phyloP scores from a whole-genome alignment of 768 basidiomycete species.

The Gymnopilus junonius region DNA sequence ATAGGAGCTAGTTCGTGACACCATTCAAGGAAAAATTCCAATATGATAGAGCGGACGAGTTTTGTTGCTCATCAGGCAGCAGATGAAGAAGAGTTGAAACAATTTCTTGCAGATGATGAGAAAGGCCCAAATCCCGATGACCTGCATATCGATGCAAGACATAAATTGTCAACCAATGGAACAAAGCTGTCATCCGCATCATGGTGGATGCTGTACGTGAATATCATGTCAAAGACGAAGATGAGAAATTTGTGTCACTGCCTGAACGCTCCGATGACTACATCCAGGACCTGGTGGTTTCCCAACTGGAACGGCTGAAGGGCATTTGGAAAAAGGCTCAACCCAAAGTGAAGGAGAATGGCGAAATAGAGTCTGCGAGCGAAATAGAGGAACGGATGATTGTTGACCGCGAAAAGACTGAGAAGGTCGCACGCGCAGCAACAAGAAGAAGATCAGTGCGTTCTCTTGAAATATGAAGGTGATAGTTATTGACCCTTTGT shows the following conservation, averaged over 20 bases:
- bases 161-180: slow-evolving; percentile 16
- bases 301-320: slow-evolving; percentile 4
- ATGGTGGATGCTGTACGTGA: neutral
- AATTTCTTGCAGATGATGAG: neutral
- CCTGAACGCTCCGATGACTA: slow-evolving; percentile 10
- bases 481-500: neutral
- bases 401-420: neutral
- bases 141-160: slow-evolving; percentile 12
- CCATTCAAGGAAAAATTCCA: neutral
- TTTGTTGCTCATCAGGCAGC: neutral
- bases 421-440: neutral
- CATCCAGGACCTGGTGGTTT: slow-evolving; percentile 7
- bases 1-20: neutral
- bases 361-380: slow-evolving; percentile 10
- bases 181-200: slow-evolving; percentile 7
- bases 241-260: neutral
- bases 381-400: slow-evolving; percentile 15
- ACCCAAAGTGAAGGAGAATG: slow-evolving; percentile 14
- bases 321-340: slow-evolving; percentile 12
- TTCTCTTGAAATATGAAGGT: neutral
- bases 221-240: neutral
- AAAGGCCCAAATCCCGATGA: slow-evolving; percentile 9
- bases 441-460: neutral
- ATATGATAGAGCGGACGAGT: neutral
- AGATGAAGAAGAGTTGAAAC: neutral